These are phyloP conservation scores for Hypericum perforatum DNA, from an alignment of 345 rosid genomes.

Conservation along the genomic window DNA sequence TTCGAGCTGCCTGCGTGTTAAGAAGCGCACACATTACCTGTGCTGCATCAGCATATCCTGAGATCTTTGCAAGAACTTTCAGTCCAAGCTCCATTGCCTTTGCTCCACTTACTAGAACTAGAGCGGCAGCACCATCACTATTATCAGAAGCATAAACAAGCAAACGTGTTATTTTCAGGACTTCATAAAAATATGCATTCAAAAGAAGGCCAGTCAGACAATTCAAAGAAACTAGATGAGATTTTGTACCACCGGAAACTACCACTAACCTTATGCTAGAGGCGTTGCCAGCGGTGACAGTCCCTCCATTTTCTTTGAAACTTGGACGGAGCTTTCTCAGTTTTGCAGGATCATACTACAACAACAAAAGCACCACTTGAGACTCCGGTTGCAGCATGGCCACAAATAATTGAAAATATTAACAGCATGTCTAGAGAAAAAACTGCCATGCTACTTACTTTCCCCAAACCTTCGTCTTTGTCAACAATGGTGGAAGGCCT, in stretches of 20 bases:
- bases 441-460: slow-evolving; percentile 33
- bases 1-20: no score
- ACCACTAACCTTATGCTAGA: slow-evolving; percentile 77
- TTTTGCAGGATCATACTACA: slow-evolving; percentile 84
- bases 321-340: slow-evolving; percentile 90
- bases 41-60: slow-evolving; percentile 93
- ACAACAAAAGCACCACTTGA: slow-evolving; percentile 11
- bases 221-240: neutral
- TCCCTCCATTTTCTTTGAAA: slow-evolving; percentile 86
- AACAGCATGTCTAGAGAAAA: no score
- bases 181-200: neutral
- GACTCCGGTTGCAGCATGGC: neutral
- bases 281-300: slow-evolving; percentile 95
- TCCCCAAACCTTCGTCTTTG: slow-evolving; percentile 92
- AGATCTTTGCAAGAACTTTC: slow-evolving; percentile 68
- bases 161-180: slow-evolving; percentile 5
- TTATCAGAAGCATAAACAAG: slow-evolving; percentile 13
- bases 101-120: slow-evolving; percentile 86
- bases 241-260: neutral
- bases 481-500: slow-evolving; percentile 69
- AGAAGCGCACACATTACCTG: slow-evolving; percentile 39
- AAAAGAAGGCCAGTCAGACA: no score
- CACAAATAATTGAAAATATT: no score
- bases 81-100: slow-evolving; percentile 67
- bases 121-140: slow-evolving; percentile 98